phyloP scores from a whole-genome alignment of 2,329 filamentous ascomycete species.

The Raffaelea arxii region DNA sequence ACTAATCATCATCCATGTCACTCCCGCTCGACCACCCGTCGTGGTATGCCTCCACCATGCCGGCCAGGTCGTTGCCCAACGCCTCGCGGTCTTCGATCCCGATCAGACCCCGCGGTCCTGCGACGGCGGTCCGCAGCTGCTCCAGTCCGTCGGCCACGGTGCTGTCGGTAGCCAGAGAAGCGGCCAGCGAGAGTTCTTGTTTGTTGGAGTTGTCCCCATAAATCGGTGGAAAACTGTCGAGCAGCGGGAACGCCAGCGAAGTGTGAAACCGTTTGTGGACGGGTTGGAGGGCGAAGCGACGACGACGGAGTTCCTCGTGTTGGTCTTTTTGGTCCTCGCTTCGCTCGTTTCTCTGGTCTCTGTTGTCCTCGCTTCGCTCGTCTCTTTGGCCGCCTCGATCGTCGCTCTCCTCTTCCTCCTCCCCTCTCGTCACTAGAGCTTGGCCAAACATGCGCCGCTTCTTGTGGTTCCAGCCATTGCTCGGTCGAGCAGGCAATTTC shows the following conservation, averaged over 20 bases:
- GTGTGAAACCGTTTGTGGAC: constrained; percentile 17
- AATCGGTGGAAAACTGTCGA: constrained; percentile 77
- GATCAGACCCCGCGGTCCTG: constrained; percentile 43
- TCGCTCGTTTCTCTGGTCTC: not conserved
- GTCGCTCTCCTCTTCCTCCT: constrained; percentile 15
- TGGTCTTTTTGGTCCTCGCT: not conserved
- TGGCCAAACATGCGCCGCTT: constrained; percentile 32
- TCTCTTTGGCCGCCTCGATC: constrained; percentile 2
- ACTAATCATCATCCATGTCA: constrained; percentile 57
- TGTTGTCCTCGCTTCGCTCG: not conserved
- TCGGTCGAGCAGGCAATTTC: no score
- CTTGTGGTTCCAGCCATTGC: constrained; percentile 19
- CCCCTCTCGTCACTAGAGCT: constrained; percentile 22
- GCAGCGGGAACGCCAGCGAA: constrained; percentile 65
- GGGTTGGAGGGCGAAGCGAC: constrained; percentile 17
- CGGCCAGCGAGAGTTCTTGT: constrained; percentile 37
- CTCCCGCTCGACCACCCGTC: constrained; percentile 78
- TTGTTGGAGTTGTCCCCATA: constrained; percentile 38
- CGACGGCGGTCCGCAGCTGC: constrained; percentile 48
- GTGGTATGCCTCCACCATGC: constrained; percentile 79
- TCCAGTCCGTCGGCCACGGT: constrained; percentile 62
- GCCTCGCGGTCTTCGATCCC: constrained; percentile 72
- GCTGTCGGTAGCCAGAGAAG: constrained; percentile 64
- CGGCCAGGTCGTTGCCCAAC: constrained; percentile 70
- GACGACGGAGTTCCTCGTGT: constrained; percentile 13